Evolutionary conservation across 371 early-diverging fungal genomes (phyloP).

Genomic region (Rhizopus stolonifer): DNA sequence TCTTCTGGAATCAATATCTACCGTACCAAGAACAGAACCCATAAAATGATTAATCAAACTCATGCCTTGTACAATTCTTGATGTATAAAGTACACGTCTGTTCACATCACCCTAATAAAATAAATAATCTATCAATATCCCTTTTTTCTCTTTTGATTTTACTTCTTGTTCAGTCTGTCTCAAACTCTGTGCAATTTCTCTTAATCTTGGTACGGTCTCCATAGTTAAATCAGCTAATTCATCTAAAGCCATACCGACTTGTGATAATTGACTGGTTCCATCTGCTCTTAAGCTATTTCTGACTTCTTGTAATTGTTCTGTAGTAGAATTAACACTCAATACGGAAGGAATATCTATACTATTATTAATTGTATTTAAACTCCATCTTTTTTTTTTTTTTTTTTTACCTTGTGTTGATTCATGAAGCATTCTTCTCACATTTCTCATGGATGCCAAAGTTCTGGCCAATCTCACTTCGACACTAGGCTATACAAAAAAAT

Average conservation of each 20-base stretch:
- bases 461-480: constrained; percentile 49
- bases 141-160: not conserved
- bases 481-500: constrained; percentile 27
- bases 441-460: constrained; percentile 45
- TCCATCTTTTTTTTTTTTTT: not conserved
- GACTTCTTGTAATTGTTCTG: constrained; percentile 39
- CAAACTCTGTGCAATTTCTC: constrained; percentile 31
- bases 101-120: constrained; percentile 2
- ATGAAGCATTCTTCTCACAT: constrained; percentile 42
- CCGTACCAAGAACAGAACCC: constrained; percentile 44
- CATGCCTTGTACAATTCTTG: constrained; percentile 49
- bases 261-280: constrained; percentile 33
- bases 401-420: constrained; percentile 20
- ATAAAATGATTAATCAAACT: constrained; percentile 47
- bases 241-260: constrained; percentile 44
- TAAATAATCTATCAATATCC: too few relatives aligned
- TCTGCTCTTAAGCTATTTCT: constrained; percentile 32
- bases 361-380: not conserved
- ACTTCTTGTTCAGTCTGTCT: constrained; percentile 10
- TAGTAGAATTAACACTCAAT: constrained; percentile 15
- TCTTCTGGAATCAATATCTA: constrained; percentile 21
- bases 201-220: constrained; percentile 33
- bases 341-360: not conserved
- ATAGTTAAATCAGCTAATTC: constrained; percentile 42
- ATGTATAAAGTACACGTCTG: constrained; percentile 24